Evolutionary conservation across 2,329 filamentous ascomycete genomes (phyloP).

Genomic region (Neurospora crassa): DNA sequence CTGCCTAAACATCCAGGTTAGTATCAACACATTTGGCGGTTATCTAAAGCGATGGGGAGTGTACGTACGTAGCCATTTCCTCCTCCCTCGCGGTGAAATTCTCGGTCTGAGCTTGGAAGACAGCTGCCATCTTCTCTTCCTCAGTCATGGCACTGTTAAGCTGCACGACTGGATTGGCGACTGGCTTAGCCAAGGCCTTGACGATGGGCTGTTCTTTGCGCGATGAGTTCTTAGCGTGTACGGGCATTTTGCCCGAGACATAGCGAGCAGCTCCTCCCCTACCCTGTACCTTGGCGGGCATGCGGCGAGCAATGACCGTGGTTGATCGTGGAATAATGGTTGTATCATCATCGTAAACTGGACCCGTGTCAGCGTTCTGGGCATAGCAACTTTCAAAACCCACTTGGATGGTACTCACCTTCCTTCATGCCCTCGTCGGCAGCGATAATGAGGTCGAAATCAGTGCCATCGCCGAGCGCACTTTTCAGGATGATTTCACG

Average conservation of each 20-base stretch:
- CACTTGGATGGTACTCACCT: constrained; percentile 45
- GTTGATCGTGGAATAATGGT: constrained; percentile 94
- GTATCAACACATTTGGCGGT: constrained; percentile 5
- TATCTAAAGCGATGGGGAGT: neutral
- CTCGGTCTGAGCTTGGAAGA: constrained; percentile 81
- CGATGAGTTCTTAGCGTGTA: constrained; percentile 72
- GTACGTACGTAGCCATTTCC: constrained; percentile 70
- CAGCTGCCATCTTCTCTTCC: constrained; percentile 85
- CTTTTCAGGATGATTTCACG: constrained; percentile 95
- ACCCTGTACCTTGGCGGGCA: constrained; percentile 75
- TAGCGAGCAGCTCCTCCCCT: constrained; percentile 89
- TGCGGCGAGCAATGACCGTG: constrained; percentile 78
- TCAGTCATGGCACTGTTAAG: constrained; percentile 79
- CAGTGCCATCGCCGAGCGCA: constrained; percentile 86
- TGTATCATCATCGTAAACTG: constrained; percentile 96
- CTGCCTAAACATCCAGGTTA: constrained; percentile 40
- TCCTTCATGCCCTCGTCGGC: constrained; percentile 76
- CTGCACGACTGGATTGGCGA: constrained; percentile 48
- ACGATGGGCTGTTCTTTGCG: constrained; percentile 49
- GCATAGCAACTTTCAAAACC: neutral
- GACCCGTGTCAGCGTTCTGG: constrained; percentile 20
- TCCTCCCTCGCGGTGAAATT: constrained; percentile 81
- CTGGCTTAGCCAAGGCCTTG: constrained; percentile 49
- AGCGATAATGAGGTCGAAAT: constrained; percentile 93
- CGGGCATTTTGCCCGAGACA: constrained; percentile 91